Evolutionary conservation across 345 rosid species (phyloP).

Genomic region (Cardamine chenopodiifolia): DNA sequence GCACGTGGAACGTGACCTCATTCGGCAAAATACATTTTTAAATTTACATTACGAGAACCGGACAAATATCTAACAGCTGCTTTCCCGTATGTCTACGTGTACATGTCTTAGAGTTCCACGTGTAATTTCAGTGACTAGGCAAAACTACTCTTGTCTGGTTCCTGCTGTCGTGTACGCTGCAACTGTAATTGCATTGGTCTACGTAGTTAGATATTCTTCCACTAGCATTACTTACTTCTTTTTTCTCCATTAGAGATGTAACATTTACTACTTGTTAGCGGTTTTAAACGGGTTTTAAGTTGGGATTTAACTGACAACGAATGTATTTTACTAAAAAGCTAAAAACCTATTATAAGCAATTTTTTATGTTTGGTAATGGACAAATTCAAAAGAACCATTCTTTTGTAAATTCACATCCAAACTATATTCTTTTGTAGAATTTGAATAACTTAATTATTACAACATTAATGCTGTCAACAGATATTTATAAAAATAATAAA

Average conservation of each 20-base stretch:
- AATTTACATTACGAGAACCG: background rate
- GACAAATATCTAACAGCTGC: conserved; percentile 37
- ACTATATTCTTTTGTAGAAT: background rate
- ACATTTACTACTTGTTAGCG: background rate
- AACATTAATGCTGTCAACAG: background rate
- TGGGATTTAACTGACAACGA: background rate
- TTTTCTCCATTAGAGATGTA: background rate
- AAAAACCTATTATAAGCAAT: background rate
- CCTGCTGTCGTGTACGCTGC: conserved; percentile 26
- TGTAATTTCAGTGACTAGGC: background rate
- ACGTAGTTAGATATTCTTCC: conserved; percentile 36
- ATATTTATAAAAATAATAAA: background rate
- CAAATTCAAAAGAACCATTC: background rate
- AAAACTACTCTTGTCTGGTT: conserved; percentile 35
- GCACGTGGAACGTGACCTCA: conserved; percentile 46
- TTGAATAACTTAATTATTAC: background rate
- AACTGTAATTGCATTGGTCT: conserved; percentile 24
- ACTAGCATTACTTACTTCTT: conserved; percentile 1
- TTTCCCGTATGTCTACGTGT: conserved; percentile 30
- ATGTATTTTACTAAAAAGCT: background rate
- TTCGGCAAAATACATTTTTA: background rate
- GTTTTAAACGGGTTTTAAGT: background rate
- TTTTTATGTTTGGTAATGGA: background rate
- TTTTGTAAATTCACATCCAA: background rate
- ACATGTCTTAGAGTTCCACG: background rate